Evolutionary conservation across 192 early-diverging fungal genomes (phyloP), one percentile per base, ranked within the genome.

Genomic region (Geranomyces michiganensis): DNA sequence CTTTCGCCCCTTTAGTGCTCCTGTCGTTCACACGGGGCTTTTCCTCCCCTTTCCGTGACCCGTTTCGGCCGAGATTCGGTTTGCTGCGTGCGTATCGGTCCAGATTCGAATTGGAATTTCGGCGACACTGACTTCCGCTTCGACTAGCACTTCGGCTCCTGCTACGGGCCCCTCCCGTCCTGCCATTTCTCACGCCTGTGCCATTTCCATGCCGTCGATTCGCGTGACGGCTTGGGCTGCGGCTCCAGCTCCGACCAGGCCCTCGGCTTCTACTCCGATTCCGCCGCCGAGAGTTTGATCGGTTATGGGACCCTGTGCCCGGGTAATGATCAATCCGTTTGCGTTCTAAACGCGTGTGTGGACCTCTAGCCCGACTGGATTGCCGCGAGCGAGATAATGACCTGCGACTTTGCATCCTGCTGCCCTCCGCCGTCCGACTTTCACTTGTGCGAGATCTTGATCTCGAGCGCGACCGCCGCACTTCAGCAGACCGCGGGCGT

Each of bases 141-240:
- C 51, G 51, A 53, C 51, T 53, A 6, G n/a, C n/a, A 53, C 51
- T 53, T 26, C 51, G 51, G 24, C 51, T 53, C n/a, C 24, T n/a
- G 51, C 51, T 53, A 53, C 51, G 51, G 15, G n/a, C 24, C 4
- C 51, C n/a, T 4, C 51, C 24, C 19, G 7, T 53, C 19, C 51
- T 53, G 4, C 3, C 15, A 53, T n/a, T 24, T 7, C 51, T 53
- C 4, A 7, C 3, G 51, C 51, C 51, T 4, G n/a, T 26, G 6
- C 51, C 24, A 24, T 53, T 53, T 7, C 51, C 19, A 10, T 14
- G 51, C n/a, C 4, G 6, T 9, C 24, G 3, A 6, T 26, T 26
- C 24, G n/a, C 24, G 51, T 3, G 7, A 4, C 51, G 51, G 17
- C 15, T 53, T 53, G 24, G n/a, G 51, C 24, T 26, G 24, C 51